A percentile compares a stretch with the other conserved stretches of the same genome.
phyloP scores from a whole-genome alignment of 306 rosid species.

The Pterocarpus santalinus region DNA sequence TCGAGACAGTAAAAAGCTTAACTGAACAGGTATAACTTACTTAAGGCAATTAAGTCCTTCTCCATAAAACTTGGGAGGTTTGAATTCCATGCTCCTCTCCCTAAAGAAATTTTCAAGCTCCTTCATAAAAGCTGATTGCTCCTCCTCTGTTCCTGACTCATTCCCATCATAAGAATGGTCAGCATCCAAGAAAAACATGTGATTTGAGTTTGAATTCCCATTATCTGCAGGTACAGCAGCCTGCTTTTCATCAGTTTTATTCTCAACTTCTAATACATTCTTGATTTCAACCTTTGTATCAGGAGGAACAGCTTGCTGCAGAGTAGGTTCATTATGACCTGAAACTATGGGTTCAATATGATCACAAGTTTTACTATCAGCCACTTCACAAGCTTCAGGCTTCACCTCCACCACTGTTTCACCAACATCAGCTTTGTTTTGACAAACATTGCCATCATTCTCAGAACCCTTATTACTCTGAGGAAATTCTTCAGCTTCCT shows the following conservation, averaged over 20 bases:
- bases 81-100: conserved; percentile 93
- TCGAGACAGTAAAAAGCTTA: conserved; percentile 13
- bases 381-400: conserved; percentile 58
- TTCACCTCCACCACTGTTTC: conserved; percentile 53
- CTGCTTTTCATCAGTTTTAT: conserved; percentile 59
- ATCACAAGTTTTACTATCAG: conserved; percentile 43
- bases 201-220: conserved; percentile 62
- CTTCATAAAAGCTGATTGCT: conserved; percentile 86
- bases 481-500: conserved; percentile 49
- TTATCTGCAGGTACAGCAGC: conserved; percentile 58
- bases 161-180: conserved; percentile 71
- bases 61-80: conserved; percentile 97
- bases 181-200: conserved; percentile 64
- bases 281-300: conserved; percentile 51
- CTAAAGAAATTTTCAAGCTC: conserved; percentile 89
- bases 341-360: conserved; percentile 44
- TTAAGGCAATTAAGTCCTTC: conserved; percentile 95
- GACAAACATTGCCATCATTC: conserved; percentile 29
- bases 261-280: conserved; percentile 51
- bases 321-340: conserved; percentile 49
- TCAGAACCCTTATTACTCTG: conserved; percentile 35
- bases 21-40: conserved; percentile 60
- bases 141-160: conserved; percentile 94
- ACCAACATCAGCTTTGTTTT: conserved; percentile 44
- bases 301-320: conserved; percentile 51